These are phyloP conservation scores for Brettanomyces bruxellensis DNA, from an alignment of 805 yeast species.

Conservation along the genomic window DNA sequence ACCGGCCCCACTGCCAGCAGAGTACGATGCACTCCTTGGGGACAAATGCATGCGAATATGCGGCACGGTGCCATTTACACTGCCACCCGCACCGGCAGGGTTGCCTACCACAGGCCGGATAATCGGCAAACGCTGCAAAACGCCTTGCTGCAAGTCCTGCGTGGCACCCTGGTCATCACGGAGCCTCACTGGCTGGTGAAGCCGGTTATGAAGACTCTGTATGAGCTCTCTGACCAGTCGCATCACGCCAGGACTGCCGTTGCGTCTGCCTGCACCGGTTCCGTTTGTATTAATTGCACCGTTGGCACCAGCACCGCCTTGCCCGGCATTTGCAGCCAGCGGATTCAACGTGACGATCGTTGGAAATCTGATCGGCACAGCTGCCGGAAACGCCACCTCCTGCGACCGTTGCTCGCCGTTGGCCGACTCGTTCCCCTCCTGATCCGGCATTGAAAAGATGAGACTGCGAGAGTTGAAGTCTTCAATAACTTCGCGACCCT, in stretches of 20 bases:
- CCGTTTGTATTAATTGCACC: constrained; percentile 1
- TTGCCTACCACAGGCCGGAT: not conserved
- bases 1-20: constrained; percentile 3
- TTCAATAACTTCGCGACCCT: constrained; percentile 21
- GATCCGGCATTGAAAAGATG: constrained; percentile 23
- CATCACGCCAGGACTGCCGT: constrained; percentile 10
- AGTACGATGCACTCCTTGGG: not conserved
- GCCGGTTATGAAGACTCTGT: constrained; percentile 16
- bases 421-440: constrained; percentile 7
- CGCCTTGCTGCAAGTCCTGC: not conserved
- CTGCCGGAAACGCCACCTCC: constrained; percentile 4
- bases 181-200: constrained; percentile 13
- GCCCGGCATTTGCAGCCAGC: not conserved
- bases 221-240: constrained; percentile 16
- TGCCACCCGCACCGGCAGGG: constrained; percentile 3
- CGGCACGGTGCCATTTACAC: not conserved
- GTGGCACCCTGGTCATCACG: constrained; percentile 4
- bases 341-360: not conserved
- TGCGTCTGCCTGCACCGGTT: constrained; percentile 3
- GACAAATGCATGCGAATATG: too few relatives aligned
- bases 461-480: constrained; percentile 23
- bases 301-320: not conserved
- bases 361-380: constrained; percentile 6
- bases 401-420: constrained; percentile 1
- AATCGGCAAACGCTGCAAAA: constrained; percentile 8